phyloP scores from a whole-genome alignment of 2,329 filamentous ascomycete genomes.

The Drechslerella dactyloides region DNA sequence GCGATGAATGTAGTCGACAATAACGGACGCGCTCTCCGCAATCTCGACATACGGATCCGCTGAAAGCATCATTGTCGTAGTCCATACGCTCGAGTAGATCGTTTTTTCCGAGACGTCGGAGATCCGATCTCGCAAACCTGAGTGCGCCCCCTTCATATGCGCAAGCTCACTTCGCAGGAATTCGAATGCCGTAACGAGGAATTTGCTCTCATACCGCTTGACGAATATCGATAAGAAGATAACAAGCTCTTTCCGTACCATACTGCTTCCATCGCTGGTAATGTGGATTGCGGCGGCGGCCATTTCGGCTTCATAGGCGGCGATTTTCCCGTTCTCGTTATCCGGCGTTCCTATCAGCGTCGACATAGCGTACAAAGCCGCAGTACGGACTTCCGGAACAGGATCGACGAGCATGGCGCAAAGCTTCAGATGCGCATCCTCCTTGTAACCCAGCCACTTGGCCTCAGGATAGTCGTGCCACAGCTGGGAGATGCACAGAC shows the following conservation, averaged over 20 bases:
- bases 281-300: constrained; percentile 88
- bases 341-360: constrained; percentile 94
- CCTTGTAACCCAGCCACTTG: constrained; percentile 93
- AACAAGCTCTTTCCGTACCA: constrained; percentile 90
- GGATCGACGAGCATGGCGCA: constrained; percentile 81
- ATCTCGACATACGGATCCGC: constrained; percentile 95
- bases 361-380: constrained; percentile 90
- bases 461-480: constrained; percentile 91
- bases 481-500: constrained; percentile 90
- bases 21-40: constrained; percentile 79
- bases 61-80: constrained; percentile 85
- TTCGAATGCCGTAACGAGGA: constrained; percentile 89
- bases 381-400: constrained; percentile 88
- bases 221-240: constrained; percentile 94
- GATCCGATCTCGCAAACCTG: constrained; percentile 56
- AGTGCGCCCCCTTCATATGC: constrained; percentile 54
- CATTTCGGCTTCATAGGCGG: constrained; percentile 74
- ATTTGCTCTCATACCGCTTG: constrained; percentile 87
- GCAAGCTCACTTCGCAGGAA: constrained; percentile 50
- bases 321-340: constrained; percentile 82
- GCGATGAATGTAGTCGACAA: constrained; percentile 84
- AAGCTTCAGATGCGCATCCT: constrained; percentile 80
- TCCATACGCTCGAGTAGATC: constrained; percentile 92
- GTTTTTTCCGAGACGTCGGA: constrained; percentile 79
- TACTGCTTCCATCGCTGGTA: constrained; percentile 89